Base-by-base conservation (phyloP, 1,284 basidiomycete genomes). In the Coniophora puteana region DNA sequence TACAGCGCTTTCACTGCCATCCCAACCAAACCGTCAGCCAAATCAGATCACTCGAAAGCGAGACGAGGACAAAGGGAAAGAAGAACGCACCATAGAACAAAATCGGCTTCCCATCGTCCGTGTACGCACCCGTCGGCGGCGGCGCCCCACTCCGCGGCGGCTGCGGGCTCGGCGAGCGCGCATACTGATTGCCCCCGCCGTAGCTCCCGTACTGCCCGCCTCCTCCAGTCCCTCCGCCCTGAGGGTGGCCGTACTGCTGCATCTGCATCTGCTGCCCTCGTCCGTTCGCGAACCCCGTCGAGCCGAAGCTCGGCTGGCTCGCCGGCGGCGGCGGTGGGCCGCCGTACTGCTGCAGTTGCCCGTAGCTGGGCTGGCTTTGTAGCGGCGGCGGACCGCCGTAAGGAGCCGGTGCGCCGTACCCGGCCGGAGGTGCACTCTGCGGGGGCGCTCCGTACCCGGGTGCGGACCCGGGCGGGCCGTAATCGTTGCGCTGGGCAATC, bases 1-100 rank as follows among this genome's bases (percentile, higher is more conserved):
- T 93, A 97, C 53, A 97, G 65, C 25, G 94, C 94, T 71, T 90
- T 89, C 46, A 95, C 92, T 89, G 49, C 22, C 18, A 33, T 32
- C 43, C 41, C 6, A 41, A 28, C 22, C 30, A 37, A 1, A 45
- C 30, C 36, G 17, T n/a, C 31, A 37, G 20, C 40, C 16, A 41
- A 39, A 27, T 4, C 8, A 20, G 13, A 13, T 12, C 18, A 17
- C 28, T 29, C 14, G 37, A 27, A n/a, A 34, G n/a, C 16, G 14
- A 17, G 18, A 12, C n/a, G 27, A 41, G 17, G 4, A 36, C 18
- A 25, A 39, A 24, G 28, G 44, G 17, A 41, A 35, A 41, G 29
- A n/a, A 47, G 13, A 33, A 57, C 66, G 43, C 44, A 88, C 87
- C 87, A 54, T 93, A 93, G 65, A 94, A 93, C 52, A 92, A 54